Evolutionary conservation across 1,284 basidiomycete species (phyloP), one percentile per base, ranked within the genome.

Genomic region (Naganishia liquefaciens): DNA sequence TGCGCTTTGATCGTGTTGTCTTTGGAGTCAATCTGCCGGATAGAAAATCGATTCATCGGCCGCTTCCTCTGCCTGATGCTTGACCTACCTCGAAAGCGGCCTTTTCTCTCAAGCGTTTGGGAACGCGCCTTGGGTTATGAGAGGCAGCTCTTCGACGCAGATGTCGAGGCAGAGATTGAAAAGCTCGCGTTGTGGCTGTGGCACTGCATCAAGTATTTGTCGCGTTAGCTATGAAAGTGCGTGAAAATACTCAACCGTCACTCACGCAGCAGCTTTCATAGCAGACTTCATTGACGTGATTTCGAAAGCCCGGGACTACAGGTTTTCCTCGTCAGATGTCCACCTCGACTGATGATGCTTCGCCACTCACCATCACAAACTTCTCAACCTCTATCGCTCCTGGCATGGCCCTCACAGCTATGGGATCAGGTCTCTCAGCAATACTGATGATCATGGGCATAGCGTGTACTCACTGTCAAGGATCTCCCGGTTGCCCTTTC

Each of bases 101-200:
- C 73, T 89, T 89, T 47, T 85, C 85, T 60, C 92, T 83, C 30
- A 96, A 80, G 28, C 88, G 83, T 28, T 85, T 77, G 0, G 93
- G 93, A n/a, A 97, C 90, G 17, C 92, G 85, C 6, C 91, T 85
- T 21, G 91, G 87, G 77, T 96, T 89, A 76, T 96, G 93, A 70
- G 91, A 93, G 1, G 93, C 93, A 11, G 93, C 93, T 71, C 93
- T 83, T 37, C 93, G 84, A 27, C 93, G 84, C 15, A 97, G 82
- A 74, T 93, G 90, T 25, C 93, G 84, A 11, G 93, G 93, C 10
- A 96, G 82, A 17, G 88, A 86, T 77, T 97, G 93, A 86, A 93
- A 97, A 1, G 87, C 90, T 63, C 93, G 83, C 66, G 89, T 86
- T 0, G 87, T 89, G 2, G 39, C 70, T 53, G 55, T 39, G 23